These are phyloP conservation scores for Exophiala bonariae DNA, from an alignment of 2,329 filamentous ascomycete genomes.

Conservation along the genomic window DNA sequence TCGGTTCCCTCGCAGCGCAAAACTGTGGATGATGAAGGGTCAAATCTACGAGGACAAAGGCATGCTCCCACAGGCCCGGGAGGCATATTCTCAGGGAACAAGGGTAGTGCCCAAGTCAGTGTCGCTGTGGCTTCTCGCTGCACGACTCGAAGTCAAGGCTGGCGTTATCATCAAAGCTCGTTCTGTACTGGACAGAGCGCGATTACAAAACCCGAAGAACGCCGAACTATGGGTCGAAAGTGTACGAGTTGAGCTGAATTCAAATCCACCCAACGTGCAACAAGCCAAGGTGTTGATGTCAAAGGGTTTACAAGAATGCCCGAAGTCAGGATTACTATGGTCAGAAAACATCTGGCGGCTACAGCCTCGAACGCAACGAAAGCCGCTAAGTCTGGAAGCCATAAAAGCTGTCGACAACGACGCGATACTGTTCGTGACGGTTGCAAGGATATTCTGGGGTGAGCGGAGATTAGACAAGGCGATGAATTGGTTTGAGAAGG, in stretches of 20 bases:
- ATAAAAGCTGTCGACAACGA: conserved; percentile 98
- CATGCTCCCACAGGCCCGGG: conserved; percentile 79
- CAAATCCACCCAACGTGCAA: conserved; percentile 65
- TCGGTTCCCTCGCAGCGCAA: conserved; percentile 79
- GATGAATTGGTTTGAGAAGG: conserved; percentile 96
- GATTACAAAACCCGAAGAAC: conserved; percentile 82
- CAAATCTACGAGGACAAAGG: conserved; percentile 89
- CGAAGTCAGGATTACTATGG: conserved; percentile 85
- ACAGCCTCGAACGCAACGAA: conserved; percentile 86
- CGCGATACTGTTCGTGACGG: conserved; percentile 81
- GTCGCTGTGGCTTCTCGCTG: conserved; percentile 84
- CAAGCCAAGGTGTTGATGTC: conserved; percentile 94
- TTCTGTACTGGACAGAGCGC: conserved; percentile 86
- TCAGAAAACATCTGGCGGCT: conserved; percentile 94
- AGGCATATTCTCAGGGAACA: conserved; percentile 85
- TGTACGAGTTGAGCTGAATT: conserved; percentile 87
- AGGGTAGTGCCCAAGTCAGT: conserved; percentile 82
- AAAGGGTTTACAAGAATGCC: conserved; percentile 85
- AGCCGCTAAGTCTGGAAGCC: conserved; percentile 85
- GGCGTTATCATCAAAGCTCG: conserved; percentile 88
- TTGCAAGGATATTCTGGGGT: conserved; percentile 93
- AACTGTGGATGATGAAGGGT: conserved; percentile 98
- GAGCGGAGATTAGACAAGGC: conserved; percentile 92
- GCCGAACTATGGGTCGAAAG: conserved; percentile 87
- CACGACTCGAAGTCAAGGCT: conserved; percentile 80